Evolutionary conservation across 2,329 filamentous ascomycete genomes (phyloP), one percentile per base, ranked within the genome.

Genomic region (Calonectria pseudoreteaudii): DNA sequence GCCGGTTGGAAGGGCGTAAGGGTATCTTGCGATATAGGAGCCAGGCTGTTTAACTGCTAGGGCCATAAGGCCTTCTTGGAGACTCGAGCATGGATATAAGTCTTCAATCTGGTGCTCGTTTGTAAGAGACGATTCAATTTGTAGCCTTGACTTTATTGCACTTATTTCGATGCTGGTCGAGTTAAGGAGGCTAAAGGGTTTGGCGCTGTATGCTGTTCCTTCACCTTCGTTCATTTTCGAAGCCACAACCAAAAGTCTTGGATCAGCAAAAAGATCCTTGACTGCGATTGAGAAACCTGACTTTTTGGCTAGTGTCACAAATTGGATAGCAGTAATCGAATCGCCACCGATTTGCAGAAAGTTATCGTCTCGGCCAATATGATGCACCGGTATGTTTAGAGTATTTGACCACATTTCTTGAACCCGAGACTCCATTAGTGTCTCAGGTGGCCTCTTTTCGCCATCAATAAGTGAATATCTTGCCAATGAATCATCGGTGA

Each of bases 281-380:
- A 89, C 88, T 3, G 82, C 86, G 26, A 89, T 68, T 10, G 80
- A 73, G 30, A 88, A 76, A 0, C 83, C 85, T 31, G 84, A 81
- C 26, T 83, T 80, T 38, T 86, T 80, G 3, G 86, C 85, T 28
- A 84, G 82, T n/a, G 86, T 84, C 2, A 88, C 88, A 4, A 90
- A 77, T 73, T 85, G 87, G 85, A 90, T 90, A 1, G 87, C 87
- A 0, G 83, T 75, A 3, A 89, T 84, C 0, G 88, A 89, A 76
- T 89, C 86, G 26, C 88, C 88, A 11, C 88, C 88, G 0, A 88
- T 83, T 0, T 82, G 82, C 81, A 90, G 87, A 79, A 90, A 89
- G 78, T 85, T 87, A 74, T 88, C 85, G 4, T 87, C 83, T 3
- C 83, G 23, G 18, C 58, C 58, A 47, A 64, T 64, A 18, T 16